phyloP scores from a whole-genome alignment of 441 rosid genomes.

The Pelargonium myrrhifolium region DNA sequence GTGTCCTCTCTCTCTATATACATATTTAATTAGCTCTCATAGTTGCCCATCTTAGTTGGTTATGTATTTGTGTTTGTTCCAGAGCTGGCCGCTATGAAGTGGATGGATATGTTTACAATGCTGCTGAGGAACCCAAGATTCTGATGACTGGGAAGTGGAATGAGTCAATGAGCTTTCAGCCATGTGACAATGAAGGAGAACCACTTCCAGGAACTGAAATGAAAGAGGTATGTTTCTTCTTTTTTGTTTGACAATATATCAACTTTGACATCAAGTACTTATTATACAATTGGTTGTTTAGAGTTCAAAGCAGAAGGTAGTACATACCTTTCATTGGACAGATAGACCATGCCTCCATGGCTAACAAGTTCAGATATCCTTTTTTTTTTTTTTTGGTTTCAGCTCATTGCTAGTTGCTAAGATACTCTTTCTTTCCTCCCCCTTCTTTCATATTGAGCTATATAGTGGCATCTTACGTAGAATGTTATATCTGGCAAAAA shows the following conservation, averaged over 20 bases:
- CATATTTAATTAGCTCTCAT: background rate
- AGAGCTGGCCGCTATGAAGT: conserved; percentile 98
- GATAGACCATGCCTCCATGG: too few species aligned
- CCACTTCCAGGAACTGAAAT: conserved; percentile 81
- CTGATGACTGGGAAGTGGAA: conserved; percentile 99
- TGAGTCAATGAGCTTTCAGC: conserved; percentile 78
- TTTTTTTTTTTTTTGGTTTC: too few species aligned
- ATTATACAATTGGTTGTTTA: too few species aligned
- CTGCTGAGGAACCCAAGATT: conserved; percentile 86
- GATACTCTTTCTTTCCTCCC: too few species aligned
- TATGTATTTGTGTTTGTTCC: conserved; percentile 17
- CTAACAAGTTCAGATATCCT: too few species aligned
- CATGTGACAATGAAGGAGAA: conserved; percentile 92
- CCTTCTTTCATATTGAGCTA: too few species aligned
- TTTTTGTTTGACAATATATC: background rate
- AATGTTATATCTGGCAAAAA: too few species aligned
- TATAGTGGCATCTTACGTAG: too few species aligned
- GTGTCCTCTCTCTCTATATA: background rate
- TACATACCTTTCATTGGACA: too few species aligned
- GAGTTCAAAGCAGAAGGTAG: too few species aligned
- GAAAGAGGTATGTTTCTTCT: conserved; percentile 48
- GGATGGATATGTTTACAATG: conserved; percentile 89
- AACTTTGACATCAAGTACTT: background rate
- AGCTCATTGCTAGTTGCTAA: too few species aligned
- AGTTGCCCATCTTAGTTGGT: background rate